phyloP scores from a whole-genome alignment of 345 rosid species.

The Anastatica hierochuntica region DNA sequence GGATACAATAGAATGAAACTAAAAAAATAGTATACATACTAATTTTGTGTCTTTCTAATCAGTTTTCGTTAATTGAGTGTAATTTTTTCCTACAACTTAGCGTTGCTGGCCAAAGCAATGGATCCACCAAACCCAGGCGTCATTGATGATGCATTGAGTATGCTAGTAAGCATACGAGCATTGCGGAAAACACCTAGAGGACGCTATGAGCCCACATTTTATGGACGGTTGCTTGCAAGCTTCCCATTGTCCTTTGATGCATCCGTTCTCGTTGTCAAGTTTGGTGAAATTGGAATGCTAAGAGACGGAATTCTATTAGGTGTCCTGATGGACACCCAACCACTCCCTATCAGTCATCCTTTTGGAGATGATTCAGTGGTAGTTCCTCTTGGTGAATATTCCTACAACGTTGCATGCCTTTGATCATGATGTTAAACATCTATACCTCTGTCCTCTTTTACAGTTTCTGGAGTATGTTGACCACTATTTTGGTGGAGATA shows the following conservation, averaged over 20 bases:
- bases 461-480: slow-evolving; percentile 56
- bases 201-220: slow-evolving; percentile 80
- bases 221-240: slow-evolving; percentile 76
- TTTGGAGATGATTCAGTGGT: slow-evolving; percentile 76
- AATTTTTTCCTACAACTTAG: slow-evolving; percentile 35
- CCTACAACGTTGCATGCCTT: slow-evolving; percentile 10
- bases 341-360: slow-evolving; percentile 71
- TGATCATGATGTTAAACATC: slow-evolving; percentile 9
- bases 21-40: neutral
- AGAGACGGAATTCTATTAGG: slow-evolving; percentile 85
- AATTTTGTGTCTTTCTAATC: neutral
- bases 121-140: slow-evolving; percentile 73
- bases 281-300: slow-evolving; percentile 74
- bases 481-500: slow-evolving; percentile 42
- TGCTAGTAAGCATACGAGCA: slow-evolving; percentile 54
- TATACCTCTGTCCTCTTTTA: slow-evolving; percentile 18
- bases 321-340: slow-evolving; percentile 71
- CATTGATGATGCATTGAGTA: slow-evolving; percentile 61
- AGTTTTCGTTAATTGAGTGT: neutral
- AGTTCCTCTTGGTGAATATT: slow-evolving; percentile 22
- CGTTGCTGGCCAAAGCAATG: slow-evolving; percentile 72
- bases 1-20: neutral
- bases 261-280: slow-evolving; percentile 60
- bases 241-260: slow-evolving; percentile 82
- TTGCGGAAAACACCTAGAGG: slow-evolving; percentile 48